Percentiles rank a stretch among this genome's conserved stretches.
phyloP scores from a whole-genome alignment of 768 basidiomycete species.

The Rhodotorula taiwanensis region DNA sequence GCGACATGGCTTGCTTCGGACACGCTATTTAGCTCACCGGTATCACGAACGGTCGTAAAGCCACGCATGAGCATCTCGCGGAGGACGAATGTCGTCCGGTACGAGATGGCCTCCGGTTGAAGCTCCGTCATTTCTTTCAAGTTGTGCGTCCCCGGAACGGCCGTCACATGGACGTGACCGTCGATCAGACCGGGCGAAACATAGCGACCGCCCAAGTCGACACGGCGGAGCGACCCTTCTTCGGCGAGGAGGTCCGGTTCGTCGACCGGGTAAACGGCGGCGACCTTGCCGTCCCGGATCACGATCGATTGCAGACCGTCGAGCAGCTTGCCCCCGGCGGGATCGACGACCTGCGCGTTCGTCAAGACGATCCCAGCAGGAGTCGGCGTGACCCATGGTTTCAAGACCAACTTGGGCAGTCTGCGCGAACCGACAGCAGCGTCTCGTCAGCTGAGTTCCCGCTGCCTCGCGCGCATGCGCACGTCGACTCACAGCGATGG shows the following conservation, averaged over 20 bases:
- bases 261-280: slow-evolving; percentile 35
- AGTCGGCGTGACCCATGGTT: slow-evolving; percentile 45
- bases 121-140: slow-evolving; percentile 46
- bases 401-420: slow-evolving; percentile 48
- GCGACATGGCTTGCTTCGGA: too few relatives aligned
- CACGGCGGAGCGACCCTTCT: slow-evolving; percentile 26
- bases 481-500: neutral
- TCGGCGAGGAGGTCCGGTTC: slow-evolving; percentile 4
- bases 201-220: slow-evolving; percentile 47
- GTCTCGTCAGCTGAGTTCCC: neutral
- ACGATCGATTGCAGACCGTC: slow-evolving; percentile 41
- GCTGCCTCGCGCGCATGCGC: neutral
- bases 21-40: too few relatives aligned
- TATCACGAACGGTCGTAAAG: slow-evolving; percentile 49
- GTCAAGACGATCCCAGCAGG: slow-evolving; percentile 42
- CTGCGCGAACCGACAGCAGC: neutral
- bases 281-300: slow-evolving; percentile 43
- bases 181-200: slow-evolving; percentile 51
- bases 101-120: slow-evolving; percentile 44
- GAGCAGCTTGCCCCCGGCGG: slow-evolving; percentile 40
- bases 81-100: slow-evolving; percentile 47
- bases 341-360: slow-evolving; percentile 46
- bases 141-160: slow-evolving; percentile 47
- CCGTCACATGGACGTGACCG: slow-evolving; percentile 50
- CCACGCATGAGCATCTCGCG: slow-evolving; percentile 48